A percentile compares a stretch with the other conserved stretches of the same genome.
Evolutionary conservation across 2,329 filamentous ascomycete genomes (phyloP).

Genomic region (Scytalidium lignicola): DNA sequence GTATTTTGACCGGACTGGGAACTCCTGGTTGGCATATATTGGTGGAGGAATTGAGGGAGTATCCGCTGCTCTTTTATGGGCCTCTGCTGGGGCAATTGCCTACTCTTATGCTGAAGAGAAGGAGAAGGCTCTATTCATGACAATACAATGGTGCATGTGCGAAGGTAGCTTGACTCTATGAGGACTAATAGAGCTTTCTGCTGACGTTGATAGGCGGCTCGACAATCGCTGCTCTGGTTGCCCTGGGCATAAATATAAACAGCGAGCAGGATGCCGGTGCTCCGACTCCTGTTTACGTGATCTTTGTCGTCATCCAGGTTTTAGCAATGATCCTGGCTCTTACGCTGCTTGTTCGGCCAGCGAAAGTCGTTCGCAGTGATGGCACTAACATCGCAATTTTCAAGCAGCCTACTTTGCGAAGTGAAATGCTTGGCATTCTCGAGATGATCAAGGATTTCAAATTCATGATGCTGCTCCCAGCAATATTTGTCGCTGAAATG

Average conservation of each 20-base stretch:
- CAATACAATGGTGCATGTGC: background rate
- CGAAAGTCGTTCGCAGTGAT: slow-evolving; percentile 15
- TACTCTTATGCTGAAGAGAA: slow-evolving; percentile 12
- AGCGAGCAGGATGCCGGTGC: slow-evolving; percentile 1
- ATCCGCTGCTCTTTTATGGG: slow-evolving; percentile 5
- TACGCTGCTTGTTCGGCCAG: slow-evolving; percentile 16
- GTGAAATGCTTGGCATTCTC: slow-evolving; percentile 8
- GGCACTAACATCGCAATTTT: slow-evolving; percentile 11
- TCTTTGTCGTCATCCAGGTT: slow-evolving; percentile 12
- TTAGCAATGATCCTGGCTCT: slow-evolving; percentile 11
- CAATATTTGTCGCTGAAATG: slow-evolving; percentile 13
- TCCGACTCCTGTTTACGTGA: slow-evolving; percentile 12
- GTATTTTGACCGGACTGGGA: slow-evolving; percentile 11
- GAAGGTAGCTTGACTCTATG: background rate
- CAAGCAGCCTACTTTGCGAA: slow-evolving; percentile 8
- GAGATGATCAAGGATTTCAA: slow-evolving; percentile 7
- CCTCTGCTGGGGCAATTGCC: slow-evolving; percentile 7
- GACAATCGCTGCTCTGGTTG: slow-evolving; percentile 11
- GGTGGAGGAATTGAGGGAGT: slow-evolving; percentile 8
- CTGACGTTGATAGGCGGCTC: slow-evolving; percentile 8
- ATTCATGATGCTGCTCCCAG: slow-evolving; percentile 11
- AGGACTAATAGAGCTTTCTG: slow-evolving; percentile 2
- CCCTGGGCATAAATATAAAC: slow-evolving; percentile 6
- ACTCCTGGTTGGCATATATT: slow-evolving; percentile 8
- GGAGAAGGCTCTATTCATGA: slow-evolving; percentile 8